Conservation (phyloP, 1,284 basidiomycete species). For the Cerioporus squamosus region DNA sequence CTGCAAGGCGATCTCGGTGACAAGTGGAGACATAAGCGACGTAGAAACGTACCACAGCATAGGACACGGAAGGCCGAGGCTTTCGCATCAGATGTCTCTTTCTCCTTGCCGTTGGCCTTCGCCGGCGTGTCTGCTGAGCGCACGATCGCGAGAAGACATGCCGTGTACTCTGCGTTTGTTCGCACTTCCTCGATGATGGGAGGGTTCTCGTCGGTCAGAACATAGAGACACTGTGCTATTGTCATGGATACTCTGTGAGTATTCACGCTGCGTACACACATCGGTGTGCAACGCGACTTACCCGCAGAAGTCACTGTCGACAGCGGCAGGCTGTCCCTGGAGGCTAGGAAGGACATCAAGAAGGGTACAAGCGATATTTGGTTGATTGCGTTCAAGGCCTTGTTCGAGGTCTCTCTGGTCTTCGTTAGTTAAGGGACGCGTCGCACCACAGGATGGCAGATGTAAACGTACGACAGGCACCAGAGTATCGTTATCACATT, state of each 20-base stretch:
- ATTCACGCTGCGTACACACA: conserved; percentile 2
- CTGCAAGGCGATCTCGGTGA: conserved; percentile 40
- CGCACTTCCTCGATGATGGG: conserved; percentile 68
- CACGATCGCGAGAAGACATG: conserved; percentile 75
- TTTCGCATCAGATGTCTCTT: conserved; percentile 51
- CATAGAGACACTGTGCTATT: conserved; percentile 87
- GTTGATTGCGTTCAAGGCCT: conserved; percentile 87
- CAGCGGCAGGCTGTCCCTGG: conserved; percentile 67
- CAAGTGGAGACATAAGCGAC: conserved; percentile 5
- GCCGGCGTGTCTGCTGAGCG: conserved; percentile 40
- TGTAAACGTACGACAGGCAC: conserved; percentile 82
- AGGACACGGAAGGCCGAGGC: conserved; percentile 68
- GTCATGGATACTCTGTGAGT: conserved; percentile 18
- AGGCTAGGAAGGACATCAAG: conserved; percentile 81
- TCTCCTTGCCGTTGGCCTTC: conserved; percentile 47
- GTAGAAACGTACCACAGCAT: conserved; percentile 59
- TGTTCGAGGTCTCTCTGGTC: conserved; percentile 87
- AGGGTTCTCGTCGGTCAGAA: conserved; percentile 87
- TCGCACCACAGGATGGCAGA: conserved; percentile 1
- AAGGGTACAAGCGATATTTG: conserved; percentile 77
- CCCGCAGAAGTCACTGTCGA: conserved; percentile 80
- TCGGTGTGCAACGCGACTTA: conserved; percentile 35
- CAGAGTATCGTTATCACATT: conserved; percentile 91
- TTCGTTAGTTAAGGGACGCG: conserved; percentile 35
- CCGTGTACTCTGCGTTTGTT: conserved; percentile 62